Conservation (phyloP, 768 basidiomycete genomes). For the Tremella yokohamensis region DNA sequence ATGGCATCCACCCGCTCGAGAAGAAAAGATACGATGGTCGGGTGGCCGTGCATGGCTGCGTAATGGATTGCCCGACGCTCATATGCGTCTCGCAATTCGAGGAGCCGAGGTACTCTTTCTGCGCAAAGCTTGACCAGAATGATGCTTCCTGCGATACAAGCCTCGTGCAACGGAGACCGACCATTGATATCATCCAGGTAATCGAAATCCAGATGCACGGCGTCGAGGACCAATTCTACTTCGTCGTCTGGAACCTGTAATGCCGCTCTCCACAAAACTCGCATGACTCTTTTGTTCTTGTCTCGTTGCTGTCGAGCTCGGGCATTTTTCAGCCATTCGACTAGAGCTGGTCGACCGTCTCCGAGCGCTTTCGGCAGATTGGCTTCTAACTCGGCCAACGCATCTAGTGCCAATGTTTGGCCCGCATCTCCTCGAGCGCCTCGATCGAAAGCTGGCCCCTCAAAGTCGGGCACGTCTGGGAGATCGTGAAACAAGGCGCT, state of each 20-base stretch:
- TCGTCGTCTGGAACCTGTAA: conserved; percentile 61
- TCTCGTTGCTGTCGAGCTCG: conserved; percentile 29
- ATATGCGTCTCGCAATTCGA: conserved; percentile 77
- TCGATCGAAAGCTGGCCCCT: conserved; percentile 43
- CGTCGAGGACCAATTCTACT: conserved; percentile 64
- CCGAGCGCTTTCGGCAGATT: conserved; percentile 75
- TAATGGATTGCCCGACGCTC: conserved; percentile 93
- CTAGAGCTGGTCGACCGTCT: conserved; percentile 58
- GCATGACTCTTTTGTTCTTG: conserved; percentile 63
- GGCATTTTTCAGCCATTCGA: conserved; percentile 61
- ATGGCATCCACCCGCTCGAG: conserved; percentile 64
- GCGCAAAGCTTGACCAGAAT: conserved; percentile 79
- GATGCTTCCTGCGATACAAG: conserved; percentile 75
- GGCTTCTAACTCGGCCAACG: conserved; percentile 82
- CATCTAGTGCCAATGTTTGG: conserved; percentile 56
- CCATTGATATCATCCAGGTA: conserved; percentile 97
- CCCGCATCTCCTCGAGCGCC: conserved; percentile 48
- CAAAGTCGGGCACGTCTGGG: conserved; percentile 40
- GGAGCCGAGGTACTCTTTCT: conserved; percentile 61
- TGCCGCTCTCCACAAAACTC: conserved; percentile 87
- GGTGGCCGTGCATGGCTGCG: conserved; percentile 87
- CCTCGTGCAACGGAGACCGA: conserved; percentile 87
- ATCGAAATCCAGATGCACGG: conserved; percentile 71
- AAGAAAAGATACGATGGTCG: conserved; percentile 68
- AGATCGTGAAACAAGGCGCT: conserved; percentile 42